Conservation (phyloP, 495 filamentous ascomycete species). For the Neurospora sp. region DNA sequence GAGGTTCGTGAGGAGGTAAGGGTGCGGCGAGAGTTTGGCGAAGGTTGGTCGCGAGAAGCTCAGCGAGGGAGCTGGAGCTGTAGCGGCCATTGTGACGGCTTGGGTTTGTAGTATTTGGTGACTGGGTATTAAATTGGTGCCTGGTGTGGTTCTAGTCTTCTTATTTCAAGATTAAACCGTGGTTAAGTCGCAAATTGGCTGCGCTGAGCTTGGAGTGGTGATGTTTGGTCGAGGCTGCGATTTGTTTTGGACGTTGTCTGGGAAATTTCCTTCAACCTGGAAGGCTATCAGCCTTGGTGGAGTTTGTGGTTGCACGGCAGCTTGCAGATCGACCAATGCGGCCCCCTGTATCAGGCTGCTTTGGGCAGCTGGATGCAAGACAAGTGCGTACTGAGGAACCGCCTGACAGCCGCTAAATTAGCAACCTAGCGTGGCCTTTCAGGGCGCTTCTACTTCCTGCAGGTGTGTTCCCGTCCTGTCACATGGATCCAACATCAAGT, state of each 20-base stretch:
- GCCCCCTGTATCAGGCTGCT: background rate
- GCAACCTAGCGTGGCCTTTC: background rate
- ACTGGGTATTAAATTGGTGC: background rate
- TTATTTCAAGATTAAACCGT: background rate
- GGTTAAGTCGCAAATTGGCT: background rate
- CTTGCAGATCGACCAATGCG: background rate
- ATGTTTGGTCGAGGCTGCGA: background rate
- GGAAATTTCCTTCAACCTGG: slow-evolving; percentile 8
- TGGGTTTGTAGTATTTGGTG: background rate
- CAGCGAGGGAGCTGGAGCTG: slow-evolving; percentile 26
- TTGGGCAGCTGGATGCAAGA: background rate
- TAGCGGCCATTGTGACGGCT: slow-evolving; percentile 15
- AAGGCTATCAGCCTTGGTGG: slow-evolving; percentile 12
- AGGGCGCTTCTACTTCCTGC: background rate
- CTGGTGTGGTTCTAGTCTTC: background rate
- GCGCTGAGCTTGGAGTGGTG: background rate
- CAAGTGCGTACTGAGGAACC: background rate
- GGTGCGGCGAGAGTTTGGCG: slow-evolving; percentile 78
- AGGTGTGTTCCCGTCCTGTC: background rate
- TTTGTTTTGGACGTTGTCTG: background rate
- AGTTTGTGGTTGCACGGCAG: background rate
- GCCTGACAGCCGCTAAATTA: background rate
- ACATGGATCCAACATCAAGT: background rate
- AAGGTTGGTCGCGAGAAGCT: slow-evolving; percentile 74
- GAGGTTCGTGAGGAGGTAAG: slow-evolving; percentile 84